Conservation (phyloP, 345 rosid species). For the Pistacia integerrima region DNA sequence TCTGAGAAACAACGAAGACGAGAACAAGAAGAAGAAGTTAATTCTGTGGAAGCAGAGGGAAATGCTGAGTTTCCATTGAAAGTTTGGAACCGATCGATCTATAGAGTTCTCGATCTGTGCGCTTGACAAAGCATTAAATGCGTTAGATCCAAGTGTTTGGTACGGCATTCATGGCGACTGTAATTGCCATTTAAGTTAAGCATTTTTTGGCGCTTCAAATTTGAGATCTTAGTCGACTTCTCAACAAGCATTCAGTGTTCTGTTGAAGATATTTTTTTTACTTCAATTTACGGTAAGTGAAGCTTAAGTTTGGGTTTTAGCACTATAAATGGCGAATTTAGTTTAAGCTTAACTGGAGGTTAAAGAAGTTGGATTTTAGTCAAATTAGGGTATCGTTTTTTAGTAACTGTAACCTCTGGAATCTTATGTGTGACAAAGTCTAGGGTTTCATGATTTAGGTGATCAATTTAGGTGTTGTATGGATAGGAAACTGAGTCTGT, state of each 20-base stretch:
- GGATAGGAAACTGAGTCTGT: slow-evolving; percentile 6
- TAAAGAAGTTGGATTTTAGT: slow-evolving; percentile 25
- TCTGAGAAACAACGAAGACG: slow-evolving; percentile 21
- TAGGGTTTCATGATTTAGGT: slow-evolving; percentile 38
- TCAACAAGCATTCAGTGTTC: slow-evolving; percentile 3
- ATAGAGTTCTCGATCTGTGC: slow-evolving; percentile 35
- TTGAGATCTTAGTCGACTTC: slow-evolving; percentile 30
- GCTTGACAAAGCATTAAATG: slow-evolving; percentile 28
- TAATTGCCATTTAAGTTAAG: slow-evolving; percentile 20
- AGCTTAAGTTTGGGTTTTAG: not conserved
- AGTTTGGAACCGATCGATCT: slow-evolving; percentile 29
- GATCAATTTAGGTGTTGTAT: slow-evolving; percentile 14
- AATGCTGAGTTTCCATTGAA: slow-evolving; percentile 2
- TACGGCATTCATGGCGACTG: slow-evolving; percentile 28
- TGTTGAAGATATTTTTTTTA: slow-evolving; percentile 10
- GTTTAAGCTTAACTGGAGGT: slow-evolving; percentile 14
- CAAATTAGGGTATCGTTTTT: slow-evolving; percentile 31
- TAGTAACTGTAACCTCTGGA: slow-evolving; percentile 18
- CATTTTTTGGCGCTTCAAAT: slow-evolving; percentile 3
- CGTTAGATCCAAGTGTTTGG: slow-evolving; percentile 43
- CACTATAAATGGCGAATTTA: slow-evolving; percentile 16
- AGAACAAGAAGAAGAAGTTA: not conserved
- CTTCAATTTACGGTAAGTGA: slow-evolving; percentile 20
- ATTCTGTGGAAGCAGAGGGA: slow-evolving; percentile 31
- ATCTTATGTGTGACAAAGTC: slow-evolving; percentile 18